Evolutionary conservation across 257 asterid species (phyloP), one percentile per base, ranked within the genome.

Genomic region (Solanum acaule): DNA sequence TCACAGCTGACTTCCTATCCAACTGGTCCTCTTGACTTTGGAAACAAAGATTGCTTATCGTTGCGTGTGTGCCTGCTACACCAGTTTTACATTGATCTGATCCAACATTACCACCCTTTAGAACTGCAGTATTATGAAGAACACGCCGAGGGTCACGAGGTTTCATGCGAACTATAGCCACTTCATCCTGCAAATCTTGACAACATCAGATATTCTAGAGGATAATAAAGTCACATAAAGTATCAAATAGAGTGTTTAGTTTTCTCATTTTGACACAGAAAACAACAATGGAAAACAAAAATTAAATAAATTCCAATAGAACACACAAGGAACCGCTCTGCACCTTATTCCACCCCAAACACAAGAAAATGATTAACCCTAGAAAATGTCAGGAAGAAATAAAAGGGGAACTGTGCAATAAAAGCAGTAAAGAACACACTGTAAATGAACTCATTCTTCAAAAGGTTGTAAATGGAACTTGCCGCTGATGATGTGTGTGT

Each of bases 141-240:
- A 91, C 88, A 83, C 99, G 98, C 10, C 99, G 99, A 70, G 99
- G 99, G 88, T 97, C 99, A 37, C 99, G 99, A 86, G 98, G 96
- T 91, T 94, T 97, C 99, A 97, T 96, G 56, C 98, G 96, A 84
- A 93, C 91, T 88, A 90, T 94, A 73, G 94, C 98, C 56, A 93
- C 87, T 86, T 94, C 98, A 89, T 93, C 99, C 99, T 97, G 97
- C 88, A 90, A 75, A 86, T 90, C 87, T 81, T 56, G 84, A 72
- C 84, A 82, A 82, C 18, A 35, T 82, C 42, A 82, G 86, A 82
- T 49, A 82, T 68, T 88, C 89, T 27, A 56, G 49, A 87, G 56
- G 37, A 89, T 71, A 91, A 75, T 52, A 42, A 68, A 71, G 59
- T 76, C 16, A 37, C 35, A 76, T 49, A 18, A 49, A 49, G 27